Percentiles rank a stretch among this genome's conserved stretches.
Conservation (phyloP, 371 early-diverging fungal species). For the Apophysomyces trapeziformis region DNA sequence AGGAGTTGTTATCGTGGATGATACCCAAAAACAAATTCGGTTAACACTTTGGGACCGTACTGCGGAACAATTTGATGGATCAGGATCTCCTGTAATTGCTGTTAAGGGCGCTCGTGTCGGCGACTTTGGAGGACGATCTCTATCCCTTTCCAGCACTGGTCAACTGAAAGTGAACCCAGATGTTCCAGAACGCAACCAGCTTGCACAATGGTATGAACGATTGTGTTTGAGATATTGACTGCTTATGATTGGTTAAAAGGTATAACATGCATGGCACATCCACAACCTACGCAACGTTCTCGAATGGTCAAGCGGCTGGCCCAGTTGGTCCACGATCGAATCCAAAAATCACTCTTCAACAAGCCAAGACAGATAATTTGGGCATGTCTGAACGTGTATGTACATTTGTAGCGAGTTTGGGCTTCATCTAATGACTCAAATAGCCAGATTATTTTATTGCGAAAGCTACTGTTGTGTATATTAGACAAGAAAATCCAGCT, state of each 20-base stretch:
- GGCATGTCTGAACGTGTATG: slow-evolving; percentile 65
- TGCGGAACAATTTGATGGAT: slow-evolving; percentile 71
- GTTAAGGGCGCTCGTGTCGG: slow-evolving; percentile 84
- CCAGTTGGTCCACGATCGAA: slow-evolving; percentile 15
- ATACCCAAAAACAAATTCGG: slow-evolving; percentile 69
- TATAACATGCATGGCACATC: slow-evolving; percentile 17
- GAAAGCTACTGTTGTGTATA: slow-evolving; percentile 67
- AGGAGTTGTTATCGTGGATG: slow-evolving; percentile 86
- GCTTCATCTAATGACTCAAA: background rate
- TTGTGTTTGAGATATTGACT: background rate
- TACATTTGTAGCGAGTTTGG: background rate
- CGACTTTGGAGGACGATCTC: slow-evolving; percentile 85
- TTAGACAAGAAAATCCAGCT: slow-evolving; percentile 64
- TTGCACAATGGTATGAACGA: slow-evolving; percentile 90
- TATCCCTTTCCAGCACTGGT: slow-evolving; percentile 63
- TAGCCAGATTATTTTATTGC: slow-evolving; percentile 74
- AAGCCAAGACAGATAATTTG: slow-evolving; percentile 69
- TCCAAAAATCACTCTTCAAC: slow-evolving; percentile 63
- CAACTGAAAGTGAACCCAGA: slow-evolving; percentile 80
- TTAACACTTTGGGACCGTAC: slow-evolving; percentile 91
- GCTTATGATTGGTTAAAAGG: background rate
- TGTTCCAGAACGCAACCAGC: slow-evolving; percentile 75
- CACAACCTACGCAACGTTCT: slow-evolving; percentile 14
- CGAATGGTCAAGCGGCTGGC: slow-evolving; percentile 2
- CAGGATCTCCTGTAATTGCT: slow-evolving; percentile 71